Base-by-base conservation (phyloP, 2,329 filamentous ascomycete species). In the Fusarium proliferatum region DNA sequence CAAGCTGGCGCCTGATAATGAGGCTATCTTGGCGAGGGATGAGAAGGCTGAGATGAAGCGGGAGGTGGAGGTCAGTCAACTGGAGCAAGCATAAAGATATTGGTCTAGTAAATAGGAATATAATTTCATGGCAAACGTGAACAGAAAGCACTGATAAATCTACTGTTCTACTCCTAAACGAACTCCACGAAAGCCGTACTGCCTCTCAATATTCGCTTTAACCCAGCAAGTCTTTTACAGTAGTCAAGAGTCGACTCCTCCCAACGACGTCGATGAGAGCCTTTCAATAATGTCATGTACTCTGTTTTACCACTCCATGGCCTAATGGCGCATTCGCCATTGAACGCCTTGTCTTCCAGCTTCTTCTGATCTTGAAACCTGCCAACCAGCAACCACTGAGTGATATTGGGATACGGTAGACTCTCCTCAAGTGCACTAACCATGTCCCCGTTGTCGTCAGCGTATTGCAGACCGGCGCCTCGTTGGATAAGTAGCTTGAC, bases 1-100 rank as follows among this genome's bases (percentile, higher is more conserved):
- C 1, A 69, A 36, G 33, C 57, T 69, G 16, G 66, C 66, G 2
- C 66, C 66, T 38, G 66, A 69, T 16, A 63, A 16, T 6, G 66
- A 69, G 9, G 66, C 66, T 16, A 69, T 69, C 2, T 45, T 69
- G 66, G 66, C 57, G 0, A 62, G 49, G 3, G 66, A 64, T 4
- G 66, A 69, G 15, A 69, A 69, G 48, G 57, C 42, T 36, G 66
- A 69, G 4, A 61, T 69, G 13, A 69, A 69, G n/a, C 30, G 23
- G 2, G 64, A 69, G n/a, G 38, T 61, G 5, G 48, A 61, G n/a
- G 49, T 61, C 0, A 61, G 23, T 4, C 48, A 61, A 9, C 15
- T 61, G 3, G 58, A 61, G 19, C 30, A 26, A 15, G 41, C 23
- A 2, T 39, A 9, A 16, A 13, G 13, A 39, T 12, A n/a, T 28